Conservation (phyloP, 345 rosid species). For the Salix dunnii region DNA sequence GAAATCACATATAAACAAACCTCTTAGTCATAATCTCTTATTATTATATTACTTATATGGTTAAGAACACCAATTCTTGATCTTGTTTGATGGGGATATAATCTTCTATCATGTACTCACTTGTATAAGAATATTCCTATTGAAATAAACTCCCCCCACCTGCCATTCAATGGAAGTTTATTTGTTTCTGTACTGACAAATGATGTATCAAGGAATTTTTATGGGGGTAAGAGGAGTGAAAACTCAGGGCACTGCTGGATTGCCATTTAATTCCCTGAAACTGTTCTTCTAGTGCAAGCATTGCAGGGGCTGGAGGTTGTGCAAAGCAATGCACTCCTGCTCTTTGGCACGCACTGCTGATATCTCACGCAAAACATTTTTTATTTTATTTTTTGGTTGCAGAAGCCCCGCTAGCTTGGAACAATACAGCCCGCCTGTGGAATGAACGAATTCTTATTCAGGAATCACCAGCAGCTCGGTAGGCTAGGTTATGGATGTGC, state of each 20-base stretch:
- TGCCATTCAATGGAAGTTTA: not conserved
- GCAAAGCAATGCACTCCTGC: slow-evolving; percentile 17
- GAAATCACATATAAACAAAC: too few species aligned
- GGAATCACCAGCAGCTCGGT: too few species aligned
- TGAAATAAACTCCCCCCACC: not conserved
- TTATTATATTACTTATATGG: too few species aligned
- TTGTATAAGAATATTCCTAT: not conserved
- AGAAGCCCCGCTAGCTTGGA: slow-evolving; percentile 29
- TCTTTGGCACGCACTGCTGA: slow-evolving; percentile 24
- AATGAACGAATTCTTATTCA: slow-evolving; percentile 2
- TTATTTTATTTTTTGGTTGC: slow-evolving; percentile 13
- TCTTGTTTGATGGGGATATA: not conserved
- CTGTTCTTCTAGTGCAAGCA: slow-evolving; percentile 35
- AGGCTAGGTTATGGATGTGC: too few species aligned
- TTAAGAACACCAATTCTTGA: too few species aligned
- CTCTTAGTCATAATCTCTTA: too few species aligned
- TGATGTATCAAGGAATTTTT: not conserved
- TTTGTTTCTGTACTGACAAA: not conserved
- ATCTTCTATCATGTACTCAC: not conserved
- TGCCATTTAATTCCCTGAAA: slow-evolving; percentile 33
- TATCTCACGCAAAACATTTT: slow-evolving; percentile 34
- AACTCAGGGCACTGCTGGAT: slow-evolving; percentile 11
- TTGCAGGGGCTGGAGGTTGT: slow-evolving; percentile 30
- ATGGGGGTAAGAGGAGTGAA: not conserved
- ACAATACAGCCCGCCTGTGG: slow-evolving; percentile 14